Percentiles rank a stretch among this genome's conserved stretches.
Conservation (phyloP, 106 monocot species). For the Dendrobium catenatum region DNA sequence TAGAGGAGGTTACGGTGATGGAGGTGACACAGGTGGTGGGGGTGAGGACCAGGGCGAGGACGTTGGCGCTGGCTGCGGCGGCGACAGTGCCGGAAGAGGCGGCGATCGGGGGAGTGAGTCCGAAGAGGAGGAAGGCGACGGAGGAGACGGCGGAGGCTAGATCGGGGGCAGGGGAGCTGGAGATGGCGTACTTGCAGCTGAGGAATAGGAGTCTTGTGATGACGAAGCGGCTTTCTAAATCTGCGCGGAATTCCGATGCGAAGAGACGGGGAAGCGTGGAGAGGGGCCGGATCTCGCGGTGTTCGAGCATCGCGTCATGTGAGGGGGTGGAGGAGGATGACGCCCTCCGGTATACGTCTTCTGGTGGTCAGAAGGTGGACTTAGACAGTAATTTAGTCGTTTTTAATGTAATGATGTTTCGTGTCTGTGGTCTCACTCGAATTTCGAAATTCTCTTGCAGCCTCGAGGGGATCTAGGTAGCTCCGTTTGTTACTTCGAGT, state of each 20-base stretch:
- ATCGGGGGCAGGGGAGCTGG: slow-evolving; percentile 3
- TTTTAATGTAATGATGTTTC: not conserved
- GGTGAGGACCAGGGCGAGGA: slow-evolving; percentile 23
- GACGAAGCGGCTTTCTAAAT: slow-evolving; percentile 5
- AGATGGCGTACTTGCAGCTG: slow-evolving; percentile 19
- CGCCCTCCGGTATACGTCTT: not conserved
- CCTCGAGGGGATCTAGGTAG: slow-evolving; percentile 7
- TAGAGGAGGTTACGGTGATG: slow-evolving; percentile 4
- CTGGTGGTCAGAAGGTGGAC: slow-evolving; percentile 27
- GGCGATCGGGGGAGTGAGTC: not conserved
- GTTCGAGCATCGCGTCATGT: slow-evolving; percentile 16
- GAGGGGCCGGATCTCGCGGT: slow-evolving; percentile 13
- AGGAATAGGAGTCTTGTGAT: slow-evolving; percentile 18
- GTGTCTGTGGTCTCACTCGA: not conserved
- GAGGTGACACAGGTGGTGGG: slow-evolving; percentile 12
- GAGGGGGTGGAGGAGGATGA: not conserved
- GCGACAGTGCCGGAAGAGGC: not conserved
- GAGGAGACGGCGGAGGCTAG: not conserved
- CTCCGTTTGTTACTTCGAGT: slow-evolving; percentile 7
- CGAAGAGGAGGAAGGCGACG: slow-evolving; percentile 10
- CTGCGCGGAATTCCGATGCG: not conserved
- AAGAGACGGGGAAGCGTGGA: not conserved
- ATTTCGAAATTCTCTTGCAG: slow-evolving; percentile 1
- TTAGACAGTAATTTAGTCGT: not conserved
- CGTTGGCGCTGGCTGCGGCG: slow-evolving; percentile 13